Base-by-base conservation (phyloP, 2,329 filamentous ascomycete species). In the Ophiostoma piceae region DNA sequence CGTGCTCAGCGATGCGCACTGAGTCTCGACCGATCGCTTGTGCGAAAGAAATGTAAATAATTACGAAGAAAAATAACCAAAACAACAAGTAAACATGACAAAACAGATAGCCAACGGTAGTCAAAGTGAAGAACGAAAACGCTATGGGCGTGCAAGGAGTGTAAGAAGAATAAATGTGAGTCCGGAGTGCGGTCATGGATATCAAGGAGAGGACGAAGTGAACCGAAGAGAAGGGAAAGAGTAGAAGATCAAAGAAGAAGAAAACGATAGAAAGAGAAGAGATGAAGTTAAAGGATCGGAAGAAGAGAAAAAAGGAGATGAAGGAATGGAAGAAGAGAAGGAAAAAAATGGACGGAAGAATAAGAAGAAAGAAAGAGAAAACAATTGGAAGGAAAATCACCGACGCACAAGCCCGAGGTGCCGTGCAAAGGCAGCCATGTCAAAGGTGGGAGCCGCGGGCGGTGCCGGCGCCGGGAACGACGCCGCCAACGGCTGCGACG, bases 401-500 rank as follows among this genome's bases (percentile, higher is more conserved):
- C 51, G 39, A n/a, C 19, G n/a, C 7, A 1, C 2, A 2, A 54
- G 43, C 14, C 70, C 70, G 19, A 71, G 43, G 14, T 70, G 54
- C 6, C 43, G 54, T 9, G 32, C 62, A 71, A 71, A 68, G 0
- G 62, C 67, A 0, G 29, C 12, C 26, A 71, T 67, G 35, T 71
- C 68, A 29, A 22, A 66, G 14, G 43, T 43, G 2, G 67, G 51
- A n/a, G 19, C 6, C 9, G 43, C 43, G 4, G 68, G 47, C 12
- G 37, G 29, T 19, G 12, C 14, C 26, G 39, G 64, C 1, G 16
- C 51, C 3, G 62, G 32, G 8, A 69, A 62, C 29, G 35, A 54
- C 4, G n/a, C 8, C 51, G 51, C 43, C 43, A 57, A 4, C 11
- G 19, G 62, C 39, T n/a, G 29, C n/a, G 41, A 67, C 11, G 41